Percentiles rank a stretch among this genome's conserved stretches.
phyloP scores from a whole-genome alignment of 257 asterid genomes.

The Pogostemon cablin region DNA sequence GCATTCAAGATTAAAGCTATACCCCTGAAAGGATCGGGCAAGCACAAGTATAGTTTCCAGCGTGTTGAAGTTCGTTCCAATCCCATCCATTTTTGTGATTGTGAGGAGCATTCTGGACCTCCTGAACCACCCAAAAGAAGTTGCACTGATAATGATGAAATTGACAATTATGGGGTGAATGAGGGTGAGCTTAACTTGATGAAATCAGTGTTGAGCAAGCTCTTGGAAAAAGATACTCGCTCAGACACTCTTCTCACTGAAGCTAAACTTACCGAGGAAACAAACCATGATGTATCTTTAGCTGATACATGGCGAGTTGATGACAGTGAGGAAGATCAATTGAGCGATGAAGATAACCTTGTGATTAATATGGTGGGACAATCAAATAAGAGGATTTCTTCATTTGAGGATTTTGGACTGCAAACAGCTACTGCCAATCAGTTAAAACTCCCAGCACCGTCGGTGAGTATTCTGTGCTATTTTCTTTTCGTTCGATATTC shows the following conservation, averaged over 20 bases:
- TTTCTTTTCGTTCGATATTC: slow-evolving; percentile 1
- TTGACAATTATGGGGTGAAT: slow-evolving; percentile 53
- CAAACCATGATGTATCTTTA: slow-evolving; percentile 27
- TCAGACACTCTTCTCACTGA: slow-evolving; percentile 33
- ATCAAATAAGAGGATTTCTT: slow-evolving; percentile 38
- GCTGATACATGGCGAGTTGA: slow-evolving; percentile 42
- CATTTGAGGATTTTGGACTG: slow-evolving; percentile 41
- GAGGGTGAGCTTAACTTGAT: slow-evolving; percentile 78
- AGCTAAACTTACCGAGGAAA: slow-evolving; percentile 35
- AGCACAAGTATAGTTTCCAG: slow-evolving; percentile 97
- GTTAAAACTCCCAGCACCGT: slow-evolving; percentile 41
- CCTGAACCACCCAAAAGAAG: slow-evolving; percentile 37
- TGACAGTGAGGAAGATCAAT: slow-evolving; percentile 47
- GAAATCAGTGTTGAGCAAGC: slow-evolving; percentile 65
- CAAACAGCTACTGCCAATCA: slow-evolving; percentile 39
- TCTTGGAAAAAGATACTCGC: slow-evolving; percentile 53
- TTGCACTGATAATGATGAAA: slow-evolving; percentile 34
- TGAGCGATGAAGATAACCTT: slow-evolving; percentile 70
- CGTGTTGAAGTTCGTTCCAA: slow-evolving; percentile 73
- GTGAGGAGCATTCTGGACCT: slow-evolving; percentile 77
- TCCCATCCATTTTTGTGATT: slow-evolving; percentile 80
- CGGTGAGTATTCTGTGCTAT: not conserved
- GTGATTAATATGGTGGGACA: slow-evolving; percentile 60
- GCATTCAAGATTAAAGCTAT: slow-evolving; percentile 60
- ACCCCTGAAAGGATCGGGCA: slow-evolving; percentile 85